Conservation (phyloP, 345 rosid species). For the Moricandia moricandioides region DNA sequence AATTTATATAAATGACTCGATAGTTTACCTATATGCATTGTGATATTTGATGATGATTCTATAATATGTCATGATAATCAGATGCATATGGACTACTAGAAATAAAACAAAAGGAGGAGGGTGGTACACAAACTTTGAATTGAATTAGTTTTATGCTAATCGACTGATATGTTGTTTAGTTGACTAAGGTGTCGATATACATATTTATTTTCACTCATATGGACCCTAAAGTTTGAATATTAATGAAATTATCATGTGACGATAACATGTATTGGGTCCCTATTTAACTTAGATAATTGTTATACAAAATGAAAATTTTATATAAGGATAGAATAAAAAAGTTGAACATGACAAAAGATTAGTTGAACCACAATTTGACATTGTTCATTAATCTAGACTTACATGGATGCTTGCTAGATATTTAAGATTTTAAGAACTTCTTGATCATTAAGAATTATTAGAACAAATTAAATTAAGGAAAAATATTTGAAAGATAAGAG, state of each 20-base stretch:
- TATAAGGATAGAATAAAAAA: not conserved
- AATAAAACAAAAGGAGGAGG: not conserved
- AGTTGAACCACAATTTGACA: conserved; percentile 25
- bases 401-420: conserved; percentile 5
- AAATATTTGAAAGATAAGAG: not conserved
- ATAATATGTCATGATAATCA: not conserved
- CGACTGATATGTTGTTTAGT: conserved; percentile 1
- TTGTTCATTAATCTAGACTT: conserved; percentile 4
- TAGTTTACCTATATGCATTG: conserved; percentile 2
- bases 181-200: conserved; percentile 20
- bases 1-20: not conserved
- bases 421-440: not conserved
- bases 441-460: not conserved
- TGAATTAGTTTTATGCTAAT: not conserved
- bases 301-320: not conserved
- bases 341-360: conserved; percentile 28
- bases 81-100: not conserved
- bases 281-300: not conserved
- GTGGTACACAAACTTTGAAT: conserved; percentile 13
- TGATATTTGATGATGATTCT: not conserved
- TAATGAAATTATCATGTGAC: not conserved
- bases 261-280: not conserved
- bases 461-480: not conserved
- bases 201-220: not conserved
- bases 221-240: not conserved